Base-by-base conservation (phyloP, 192 early-diverging fungal genomes). In the Geranomyces michiganensis region DNA sequence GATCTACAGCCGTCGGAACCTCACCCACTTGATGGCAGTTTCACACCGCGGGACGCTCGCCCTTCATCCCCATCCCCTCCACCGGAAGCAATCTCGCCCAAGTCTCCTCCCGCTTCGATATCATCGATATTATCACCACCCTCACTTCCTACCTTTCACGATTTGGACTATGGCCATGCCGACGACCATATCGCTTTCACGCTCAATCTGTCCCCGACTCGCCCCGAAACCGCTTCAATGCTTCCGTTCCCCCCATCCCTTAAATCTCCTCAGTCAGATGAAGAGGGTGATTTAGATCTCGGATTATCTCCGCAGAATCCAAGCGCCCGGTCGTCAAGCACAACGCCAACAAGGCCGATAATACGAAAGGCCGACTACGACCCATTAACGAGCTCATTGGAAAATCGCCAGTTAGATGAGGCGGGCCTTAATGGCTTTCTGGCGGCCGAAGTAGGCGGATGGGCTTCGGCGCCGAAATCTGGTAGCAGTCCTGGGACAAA, bases 211-310 rank as follows among this genome's bases (percentile, higher is more conserved):
- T 41, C 36, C 10, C 36, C 36, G 10, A 41, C 36, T 41, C 36
- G 36, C 36, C 56, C 71, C 0, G 71, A 73, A 32, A 67, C 66
- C 27, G 71, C 71, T 5, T 73, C 71, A 10, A 73, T 67, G 17
- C 17, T 56, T 1, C 71, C 71, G 10, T 32, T 56, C n/a, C 63
- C 71, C 6, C 71, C 71, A 8, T 73, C 71, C 14, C 19, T 59
- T 27, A 67, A 47, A 17, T 65, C 62, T 21, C 19, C 22, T 2
- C 33, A 22, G 10, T 33, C 30, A 13, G 71, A 73, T 43, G 71
- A 73, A 12, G 71, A 73, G 6, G 36, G 36, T 41, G 36, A 41
- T 41, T 41, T 41, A 7, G 36, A 41, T 41, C 58, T 7, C 29
- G 58, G 27, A 7, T 53, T 53, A 7, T 26, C 51, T 9, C 51